Evolutionary conservation across 2,329 filamentous ascomycete species (phyloP).

Genomic region (Verticillium tricorpus): DNA sequence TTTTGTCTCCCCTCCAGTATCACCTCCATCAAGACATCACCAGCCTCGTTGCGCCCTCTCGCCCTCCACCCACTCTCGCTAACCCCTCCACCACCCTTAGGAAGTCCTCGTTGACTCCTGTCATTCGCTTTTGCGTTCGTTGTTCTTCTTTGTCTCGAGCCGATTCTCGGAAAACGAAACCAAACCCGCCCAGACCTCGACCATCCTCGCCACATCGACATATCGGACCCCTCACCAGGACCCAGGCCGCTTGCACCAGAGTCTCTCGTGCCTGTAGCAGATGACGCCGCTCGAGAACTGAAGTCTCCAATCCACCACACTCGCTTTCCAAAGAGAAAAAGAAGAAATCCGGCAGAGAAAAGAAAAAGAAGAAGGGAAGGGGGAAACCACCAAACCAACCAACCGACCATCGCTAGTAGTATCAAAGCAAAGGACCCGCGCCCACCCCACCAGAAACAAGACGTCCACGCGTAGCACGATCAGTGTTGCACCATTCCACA

Average conservation of each 20-base stretch:
- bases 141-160: slow-evolving; percentile 31
- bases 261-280: background rate
- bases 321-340: slow-evolving; percentile 22
- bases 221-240: background rate
- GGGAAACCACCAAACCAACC: slow-evolving; percentile 11
- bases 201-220: slow-evolving; percentile 3
- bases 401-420: slow-evolving; percentile 34
- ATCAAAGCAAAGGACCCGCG: slow-evolving; percentile 3
- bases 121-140: slow-evolving; percentile 62
- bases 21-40: slow-evolving; percentile 7
- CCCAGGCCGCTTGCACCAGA: background rate
- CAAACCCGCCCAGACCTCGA: background rate
- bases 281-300: background rate
- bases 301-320: slow-evolving; percentile 15
- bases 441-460: background rate
- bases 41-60: slow-evolving; percentile 12
- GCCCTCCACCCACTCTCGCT: slow-evolving; percentile 12
- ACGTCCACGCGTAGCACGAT: background rate
- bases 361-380: slow-evolving; percentile 14
- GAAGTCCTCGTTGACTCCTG: slow-evolving; percentile 72
- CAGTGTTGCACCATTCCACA: background rate
- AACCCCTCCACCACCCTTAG: slow-evolving; percentile 41
- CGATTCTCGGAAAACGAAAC: background rate
- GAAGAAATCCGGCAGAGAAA: slow-evolving; percentile 13
- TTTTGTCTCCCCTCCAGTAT: slow-evolving; percentile 24